Evolutionary conservation across 1,284 basidiomycete species (phyloP), one percentile per base, ranked within the genome.

Genomic region (Irpex rosettiformis): DNA sequence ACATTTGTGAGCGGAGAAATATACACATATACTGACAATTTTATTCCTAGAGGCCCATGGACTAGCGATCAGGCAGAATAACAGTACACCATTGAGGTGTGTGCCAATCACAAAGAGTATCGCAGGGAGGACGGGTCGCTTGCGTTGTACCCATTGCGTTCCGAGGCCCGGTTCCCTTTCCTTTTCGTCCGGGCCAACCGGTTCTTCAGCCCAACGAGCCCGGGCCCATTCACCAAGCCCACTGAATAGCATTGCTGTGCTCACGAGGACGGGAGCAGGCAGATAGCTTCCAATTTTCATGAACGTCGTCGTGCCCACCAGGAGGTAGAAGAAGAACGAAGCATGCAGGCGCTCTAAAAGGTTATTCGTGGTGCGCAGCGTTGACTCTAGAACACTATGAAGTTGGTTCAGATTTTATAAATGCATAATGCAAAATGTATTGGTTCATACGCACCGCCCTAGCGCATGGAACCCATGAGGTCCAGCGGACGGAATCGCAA

Each of bases 391-490:
- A 43, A 88, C 80, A 47, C 91, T 93, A 62, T 16, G 52, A 30
- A 7, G 22, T n/a, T 13, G 24, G 43, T 48, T 22, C 56, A 18
- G 6, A 52, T 55, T 28, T 57, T 33, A 54, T 18, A 52, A 30
- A n/a, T 29, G 52, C 25, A 47, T 43, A 54, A 54, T 43, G 48
- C 24, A 28, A 8, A 37, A 43, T 11, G n/a, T n/a, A n/a, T n/a
- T n/a, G n/a, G n/a, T n/a, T 29, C 29, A 49, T 52, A 51, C 49
- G 66, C 54, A 93, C 93, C 85, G 82, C 65, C 96, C 96, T 21
- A 99, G 79, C 1, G 94, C 85, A 75, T 94, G 87, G 73, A 98
- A 99, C 0, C 97, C 97, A 72, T 98, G 94, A 3, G 97, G 97
- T 2, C 96, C 96, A 7, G 79, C 74, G 0, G 95, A 91, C 8